These are phyloP conservation scores for Ascochyta koolunga DNA, from an alignment of 2,329 filamentous ascomycete genomes.

Conservation along the genomic window DNA sequence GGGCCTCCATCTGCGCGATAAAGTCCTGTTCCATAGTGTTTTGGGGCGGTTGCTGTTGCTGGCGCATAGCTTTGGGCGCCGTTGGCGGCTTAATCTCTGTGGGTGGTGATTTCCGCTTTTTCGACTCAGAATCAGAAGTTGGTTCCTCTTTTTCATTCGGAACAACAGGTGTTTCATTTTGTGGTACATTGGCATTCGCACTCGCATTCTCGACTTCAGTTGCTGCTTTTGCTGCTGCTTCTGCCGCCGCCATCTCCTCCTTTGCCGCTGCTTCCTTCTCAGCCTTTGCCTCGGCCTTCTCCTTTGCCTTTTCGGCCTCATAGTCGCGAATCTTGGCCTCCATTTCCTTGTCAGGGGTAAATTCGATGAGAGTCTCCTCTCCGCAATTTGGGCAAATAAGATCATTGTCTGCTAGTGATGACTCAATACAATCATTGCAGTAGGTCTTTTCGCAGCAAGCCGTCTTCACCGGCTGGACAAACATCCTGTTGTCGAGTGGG, in stretches of 20 bases:
- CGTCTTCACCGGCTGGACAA: constrained; percentile 98
- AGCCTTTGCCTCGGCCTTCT: constrained; percentile 50
- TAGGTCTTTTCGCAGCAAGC: constrained; percentile 98
- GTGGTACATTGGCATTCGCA: constrained; percentile 19
- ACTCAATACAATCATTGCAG: constrained; percentile 99
- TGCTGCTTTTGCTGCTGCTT: constrained; percentile 23
- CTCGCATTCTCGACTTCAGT: constrained; percentile 29
- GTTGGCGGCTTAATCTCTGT: constrained; percentile 61
- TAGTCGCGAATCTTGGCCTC: constrained; percentile 80
- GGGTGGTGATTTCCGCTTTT: constrained; percentile 81
- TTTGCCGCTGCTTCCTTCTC: constrained; percentile 48
- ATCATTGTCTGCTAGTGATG: constrained; percentile 97
- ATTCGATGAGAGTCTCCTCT: constrained; percentile 73
- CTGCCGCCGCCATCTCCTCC: constrained; percentile 47
- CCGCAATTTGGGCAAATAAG: constrained; percentile 93
- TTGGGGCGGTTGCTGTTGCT: constrained; percentile 43
- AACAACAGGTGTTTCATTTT: constrained; percentile 20
- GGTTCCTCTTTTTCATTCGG: constrained; percentile 34
- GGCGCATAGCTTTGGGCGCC: constrained; percentile 54
- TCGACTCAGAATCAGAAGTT: constrained; percentile 55
- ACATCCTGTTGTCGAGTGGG: constrained; percentile 95
- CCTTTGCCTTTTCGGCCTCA: constrained; percentile 59
- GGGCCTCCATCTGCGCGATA: constrained; percentile 53
- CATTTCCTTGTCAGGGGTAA: constrained; percentile 75
- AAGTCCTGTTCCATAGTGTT: constrained; percentile 48